phyloP scores from a whole-genome alignment of 176 grass and related monocot species.

The Aegilops tauschii region DNA sequence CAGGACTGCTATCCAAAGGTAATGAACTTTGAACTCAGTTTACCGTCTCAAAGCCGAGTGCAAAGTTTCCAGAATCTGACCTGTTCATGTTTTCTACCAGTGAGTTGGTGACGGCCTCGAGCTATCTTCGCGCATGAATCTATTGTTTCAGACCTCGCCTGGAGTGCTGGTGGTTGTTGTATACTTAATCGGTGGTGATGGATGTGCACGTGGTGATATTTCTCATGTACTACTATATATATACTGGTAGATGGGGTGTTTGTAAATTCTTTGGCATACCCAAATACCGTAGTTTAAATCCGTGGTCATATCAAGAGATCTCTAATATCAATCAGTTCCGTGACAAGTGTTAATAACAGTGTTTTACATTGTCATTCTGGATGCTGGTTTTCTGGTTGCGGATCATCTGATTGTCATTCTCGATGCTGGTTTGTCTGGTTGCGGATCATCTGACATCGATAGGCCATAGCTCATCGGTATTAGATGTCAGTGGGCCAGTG shows the following conservation, averaged over 20 bases:
- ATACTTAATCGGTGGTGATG: not conserved
- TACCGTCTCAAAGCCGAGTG: not conserved
- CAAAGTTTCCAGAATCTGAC: conserved; percentile 18
- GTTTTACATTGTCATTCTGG: not conserved
- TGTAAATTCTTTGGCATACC: conserved; percentile 34
- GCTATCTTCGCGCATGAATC: not conserved
- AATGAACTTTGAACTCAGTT: conserved; percentile 9
- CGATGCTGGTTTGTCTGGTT: not conserved
- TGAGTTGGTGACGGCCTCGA: conserved; percentile 15
- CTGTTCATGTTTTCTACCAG: not conserved
- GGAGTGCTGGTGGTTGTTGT: conserved; percentile 17
- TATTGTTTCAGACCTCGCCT: conserved; percentile 14
- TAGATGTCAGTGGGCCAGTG: not conserved
- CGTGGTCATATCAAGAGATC: not conserved
- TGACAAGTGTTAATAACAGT: not conserved
- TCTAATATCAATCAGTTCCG: not conserved
- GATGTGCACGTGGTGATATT: not conserved
- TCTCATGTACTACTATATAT: not conserved
- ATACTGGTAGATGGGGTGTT: not conserved
- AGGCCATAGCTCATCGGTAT: not conserved
- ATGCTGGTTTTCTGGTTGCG: not conserved
- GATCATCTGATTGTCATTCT: not conserved
- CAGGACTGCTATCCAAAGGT: conserved; percentile 69
- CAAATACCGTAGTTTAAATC: not conserved
- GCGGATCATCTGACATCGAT: not conserved